Conservation (phyloP, 75 land plant species). For the Sequoia sempervirens region DNA sequence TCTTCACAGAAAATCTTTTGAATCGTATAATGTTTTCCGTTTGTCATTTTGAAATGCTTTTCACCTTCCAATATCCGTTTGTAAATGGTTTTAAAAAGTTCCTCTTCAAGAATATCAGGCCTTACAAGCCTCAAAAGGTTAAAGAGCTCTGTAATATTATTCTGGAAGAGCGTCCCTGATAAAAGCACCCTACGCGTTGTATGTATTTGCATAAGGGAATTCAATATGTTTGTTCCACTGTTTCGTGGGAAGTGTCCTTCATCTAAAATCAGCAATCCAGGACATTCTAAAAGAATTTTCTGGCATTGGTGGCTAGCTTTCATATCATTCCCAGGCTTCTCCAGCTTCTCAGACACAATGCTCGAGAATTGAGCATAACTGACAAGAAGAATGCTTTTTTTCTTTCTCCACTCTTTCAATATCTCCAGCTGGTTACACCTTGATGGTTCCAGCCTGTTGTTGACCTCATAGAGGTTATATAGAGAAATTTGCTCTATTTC, state of each 20-base stretch:
- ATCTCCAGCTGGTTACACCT: conserved; percentile 59
- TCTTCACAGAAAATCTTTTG: conserved; percentile 29
- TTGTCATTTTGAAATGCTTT: conserved; percentile 20
- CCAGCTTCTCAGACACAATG: conserved; percentile 34
- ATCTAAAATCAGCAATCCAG: conserved; percentile 79
- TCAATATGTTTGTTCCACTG: conserved; percentile 55
- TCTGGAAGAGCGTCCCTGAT: conserved; percentile 79
- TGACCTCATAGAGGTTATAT: conserved; percentile 49
- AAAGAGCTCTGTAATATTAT: conserved; percentile 72
- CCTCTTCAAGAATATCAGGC: conserved; percentile 47
- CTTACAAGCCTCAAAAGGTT: conserved; percentile 64
- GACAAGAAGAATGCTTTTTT: conserved; percentile 62
- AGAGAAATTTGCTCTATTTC: conserved; percentile 63
- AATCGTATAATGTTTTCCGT: conserved; percentile 26
- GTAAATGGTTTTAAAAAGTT: conserved; percentile 23
- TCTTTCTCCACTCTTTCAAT: conserved; percentile 58
- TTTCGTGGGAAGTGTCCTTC: conserved; percentile 91
- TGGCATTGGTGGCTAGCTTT: conserved; percentile 37
- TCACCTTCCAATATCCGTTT: conserved; percentile 31
- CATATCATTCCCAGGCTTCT: conserved; percentile 4
- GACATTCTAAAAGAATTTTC: conserved; percentile 45
- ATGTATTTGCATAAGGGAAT: conserved; percentile 63
- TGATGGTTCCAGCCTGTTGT: conserved; percentile 40
- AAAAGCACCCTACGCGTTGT: conserved; percentile 77
- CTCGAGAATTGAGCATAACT: conserved; percentile 76